phyloP scores from a whole-genome alignment of 1,284 basidiomycete genomes.

The Ganoderma resinaceum region DNA sequence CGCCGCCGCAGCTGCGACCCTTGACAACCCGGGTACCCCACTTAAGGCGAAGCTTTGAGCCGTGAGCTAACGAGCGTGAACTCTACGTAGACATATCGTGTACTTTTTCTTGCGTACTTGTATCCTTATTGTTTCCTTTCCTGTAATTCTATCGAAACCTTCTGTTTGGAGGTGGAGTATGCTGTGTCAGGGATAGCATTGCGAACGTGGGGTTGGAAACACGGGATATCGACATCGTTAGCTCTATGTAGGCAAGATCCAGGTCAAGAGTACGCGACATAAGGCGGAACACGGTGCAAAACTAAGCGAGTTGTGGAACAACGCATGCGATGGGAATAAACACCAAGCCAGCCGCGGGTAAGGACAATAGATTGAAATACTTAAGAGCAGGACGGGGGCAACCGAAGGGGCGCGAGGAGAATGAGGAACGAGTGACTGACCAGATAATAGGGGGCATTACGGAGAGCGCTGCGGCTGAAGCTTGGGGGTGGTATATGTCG shows the following conservation, averaged over 20 bases:
- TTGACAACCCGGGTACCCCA: conserved; percentile 47
- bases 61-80: not conserved
- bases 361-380: not conserved
- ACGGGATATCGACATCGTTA: not conserved
- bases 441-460: not conserved
- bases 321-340: not conserved
- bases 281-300: not conserved
- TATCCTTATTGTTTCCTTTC: conserved; percentile 7
- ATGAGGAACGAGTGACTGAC: not conserved
- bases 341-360: not conserved
- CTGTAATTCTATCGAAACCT: conserved; percentile 2
- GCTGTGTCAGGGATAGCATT: conserved; percentile 4
- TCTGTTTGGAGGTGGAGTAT: not conserved
- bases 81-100: conserved; percentile 1
- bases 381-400: not conserved
- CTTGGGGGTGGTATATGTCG: conserved; percentile 1
- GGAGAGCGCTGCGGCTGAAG: not conserved
- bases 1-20: conserved; percentile 78
- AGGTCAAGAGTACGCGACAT: not conserved
- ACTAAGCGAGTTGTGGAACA: not conserved
- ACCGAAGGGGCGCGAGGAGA: not conserved
- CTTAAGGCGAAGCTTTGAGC: conserved; percentile 68
- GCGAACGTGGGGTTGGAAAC: not conserved
- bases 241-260: not conserved
- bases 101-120: conserved; percentile 2